Conservation (phyloP, 345 rosid species). For the Garcia nutans region DNA sequence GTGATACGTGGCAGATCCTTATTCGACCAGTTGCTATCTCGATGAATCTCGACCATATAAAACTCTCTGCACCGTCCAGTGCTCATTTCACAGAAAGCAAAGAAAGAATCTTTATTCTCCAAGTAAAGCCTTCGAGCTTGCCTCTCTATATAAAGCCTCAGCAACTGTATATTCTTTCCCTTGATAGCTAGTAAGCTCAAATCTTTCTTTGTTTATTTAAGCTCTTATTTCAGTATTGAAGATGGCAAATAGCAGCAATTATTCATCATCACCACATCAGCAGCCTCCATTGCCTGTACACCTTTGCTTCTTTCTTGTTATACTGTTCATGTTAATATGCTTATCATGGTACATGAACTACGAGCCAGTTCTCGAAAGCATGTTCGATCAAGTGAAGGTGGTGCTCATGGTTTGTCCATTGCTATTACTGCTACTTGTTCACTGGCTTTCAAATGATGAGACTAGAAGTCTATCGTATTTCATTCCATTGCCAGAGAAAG, state of each 20-base stretch:
- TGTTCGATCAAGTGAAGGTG: constrained; percentile 49
- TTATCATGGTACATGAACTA: constrained; percentile 55
- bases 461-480: constrained; percentile 25
- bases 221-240: background rate
- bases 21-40: constrained; percentile 7
- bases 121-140: constrained; percentile 3
- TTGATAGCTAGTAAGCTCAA: background rate
- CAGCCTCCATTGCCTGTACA: constrained; percentile 39
- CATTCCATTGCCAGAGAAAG: constrained; percentile 39
- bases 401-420: constrained; percentile 44
- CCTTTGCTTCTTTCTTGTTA: constrained; percentile 46
- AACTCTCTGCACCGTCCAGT: constrained; percentile 13
- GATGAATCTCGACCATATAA: constrained; percentile 8
- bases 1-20: constrained; percentile 18
- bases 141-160: background rate
- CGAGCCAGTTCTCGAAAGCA: constrained; percentile 46
- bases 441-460: constrained; percentile 42
- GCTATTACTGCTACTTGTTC: constrained; percentile 42
- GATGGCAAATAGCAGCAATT: constrained; percentile 32
- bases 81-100: no score
- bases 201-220: no score
- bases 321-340: constrained; percentile 40
- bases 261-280: constrained; percentile 21
- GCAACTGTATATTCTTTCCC: background rate
- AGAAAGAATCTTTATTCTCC: background rate